Conservation (phyloP, 2,329 filamentous ascomycete genomes). For the Arthrobotrys pseudoclavata region DNA sequence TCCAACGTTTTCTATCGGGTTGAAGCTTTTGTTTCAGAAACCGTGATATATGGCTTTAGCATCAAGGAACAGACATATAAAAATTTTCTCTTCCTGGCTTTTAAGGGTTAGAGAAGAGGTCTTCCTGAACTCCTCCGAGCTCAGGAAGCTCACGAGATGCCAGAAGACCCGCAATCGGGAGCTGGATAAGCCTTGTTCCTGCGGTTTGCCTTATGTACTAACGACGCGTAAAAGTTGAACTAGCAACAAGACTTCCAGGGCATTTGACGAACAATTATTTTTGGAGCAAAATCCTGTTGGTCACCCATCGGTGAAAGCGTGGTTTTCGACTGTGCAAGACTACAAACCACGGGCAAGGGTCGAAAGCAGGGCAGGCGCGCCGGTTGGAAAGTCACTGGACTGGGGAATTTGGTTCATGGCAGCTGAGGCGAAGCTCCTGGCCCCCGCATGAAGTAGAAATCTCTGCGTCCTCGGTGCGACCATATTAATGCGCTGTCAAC, state of each 20-base stretch:
- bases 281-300: conserved; percentile 34
- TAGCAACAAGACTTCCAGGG: conserved; percentile 49
- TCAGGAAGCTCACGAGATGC: conserved; percentile 3
- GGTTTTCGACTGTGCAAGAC: conserved; percentile 13
- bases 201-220: conserved; percentile 46
- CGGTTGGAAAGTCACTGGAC: conserved; percentile 45
- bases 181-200: conserved; percentile 53
- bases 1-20: conserved; percentile 34
- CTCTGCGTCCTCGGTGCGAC: conserved; percentile 53
- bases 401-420: conserved; percentile 31
- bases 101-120: not conserved
- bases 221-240: conserved; percentile 56
- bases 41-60: not conserved
- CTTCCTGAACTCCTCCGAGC: not conserved
- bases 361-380: conserved; percentile 57
- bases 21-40: conserved; percentile 9
- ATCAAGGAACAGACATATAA: not conserved
- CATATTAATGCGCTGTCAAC: conserved; percentile 58
- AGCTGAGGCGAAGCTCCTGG: conserved; percentile 60
- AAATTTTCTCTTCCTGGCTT: not conserved
- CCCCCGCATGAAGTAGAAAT: conserved; percentile 56
- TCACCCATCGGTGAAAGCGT: conserved; percentile 49
- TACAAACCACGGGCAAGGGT: conserved; percentile 40
- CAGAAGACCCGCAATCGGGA: conserved; percentile 39
- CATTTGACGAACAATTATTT: conserved; percentile 54